Evolutionary conservation across 257 asterid genomes (phyloP), one percentile per base, ranked within the genome.

Genomic region (Lavandula angustifolia): DNA sequence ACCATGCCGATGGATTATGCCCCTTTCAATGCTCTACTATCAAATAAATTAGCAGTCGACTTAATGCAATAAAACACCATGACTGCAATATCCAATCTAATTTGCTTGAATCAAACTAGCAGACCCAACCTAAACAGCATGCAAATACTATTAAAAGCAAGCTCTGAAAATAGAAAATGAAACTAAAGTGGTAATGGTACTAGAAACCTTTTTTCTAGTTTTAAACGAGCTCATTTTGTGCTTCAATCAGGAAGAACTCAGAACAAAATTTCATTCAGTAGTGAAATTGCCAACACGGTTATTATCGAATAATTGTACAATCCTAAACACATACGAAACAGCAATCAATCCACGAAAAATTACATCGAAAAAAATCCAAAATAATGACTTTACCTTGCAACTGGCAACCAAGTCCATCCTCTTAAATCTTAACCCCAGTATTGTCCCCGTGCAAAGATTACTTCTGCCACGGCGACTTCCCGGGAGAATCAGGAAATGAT

Each of bases 361-460:
- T 13, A 27, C 60, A 7, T 37, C 37, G 32, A 63, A 42, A 38
- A 70, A 53, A 65, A 57, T 51, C 40, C 42, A 62, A 41, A n/a
- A 52, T 27, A 60, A 34, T 52, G 64, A 31, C 61, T 38, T 63
- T 60, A 91, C 98, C 95, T 85, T 91, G 88, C 95, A 89, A 69
- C 84, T 82, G 43, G 86, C 77, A 62, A 72, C 83, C 85, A 82
- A 74, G 87, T 91, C 98, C 98, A 91, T 91, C 77, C 72, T 79
- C 64, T 62, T 33, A 55, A 16, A 22, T 22, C 27, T 22, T 22
- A 22, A 22, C 27, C 27, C 27, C 27, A 22, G 27, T 22, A 1
- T 22, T 22, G 27, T 22, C 59, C 77, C 70, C 53, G 22, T 31
- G 29, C 12, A 70, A 42, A 27, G 53, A 66, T 71, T 65, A 66